Evolutionary conservation across 805 yeast genomes (phyloP), one percentile per base, ranked within the genome.

Genomic region (Kodamaea restingae): DNA sequence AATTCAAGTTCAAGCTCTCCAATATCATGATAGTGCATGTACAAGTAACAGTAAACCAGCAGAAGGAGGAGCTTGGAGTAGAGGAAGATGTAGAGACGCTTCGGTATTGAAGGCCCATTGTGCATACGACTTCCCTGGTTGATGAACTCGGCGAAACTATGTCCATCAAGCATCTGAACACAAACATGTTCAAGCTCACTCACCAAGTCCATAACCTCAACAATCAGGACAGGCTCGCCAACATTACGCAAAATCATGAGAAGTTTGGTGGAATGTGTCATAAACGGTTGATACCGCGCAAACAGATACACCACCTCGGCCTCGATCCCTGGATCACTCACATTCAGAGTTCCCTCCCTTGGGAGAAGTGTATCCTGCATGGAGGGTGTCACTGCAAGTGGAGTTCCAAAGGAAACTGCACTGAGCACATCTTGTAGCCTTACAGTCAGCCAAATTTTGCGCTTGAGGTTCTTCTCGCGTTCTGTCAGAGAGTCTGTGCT

Each of bases 361-460:
- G 87, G 86, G 1, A 70, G 44, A 44, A 61, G 55, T 0, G 84
- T 77, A 51, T 80, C 84, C 49, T 61, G 78, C 14, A 22, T 38
- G 15, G 35, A 10, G 20, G 41, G 22, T 15, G 17, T 10, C 39
- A 37, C 36, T 9, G 38, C 22, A 4, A 46, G 31, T 1, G 53
- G 48, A 7, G 47, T 41, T 10, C 46, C 45, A 20, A 43, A 47
- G 31, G 61, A 61, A 6, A 64, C 61, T 1, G 60, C 54, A 38
- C 58, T 53, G 12, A 71, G 65, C 1, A 64, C 45, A 50, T 80
- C 85, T 35, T 63, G 44, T 1, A 68, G 49, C 3, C 75, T 60
- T 27, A 80, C 54, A 18, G 63, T 59, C 53, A 68, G 70, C 86
- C 86, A 81, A 3, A 78, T 65, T 46, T 76, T 79, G 49, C 86